A percentile compares a stretch with the other conserved stretches of the same genome.
These are phyloP conservation scores for Cicer judaicum DNA, from an alignment of 306 rosid genomes.

Conservation along the genomic window DNA sequence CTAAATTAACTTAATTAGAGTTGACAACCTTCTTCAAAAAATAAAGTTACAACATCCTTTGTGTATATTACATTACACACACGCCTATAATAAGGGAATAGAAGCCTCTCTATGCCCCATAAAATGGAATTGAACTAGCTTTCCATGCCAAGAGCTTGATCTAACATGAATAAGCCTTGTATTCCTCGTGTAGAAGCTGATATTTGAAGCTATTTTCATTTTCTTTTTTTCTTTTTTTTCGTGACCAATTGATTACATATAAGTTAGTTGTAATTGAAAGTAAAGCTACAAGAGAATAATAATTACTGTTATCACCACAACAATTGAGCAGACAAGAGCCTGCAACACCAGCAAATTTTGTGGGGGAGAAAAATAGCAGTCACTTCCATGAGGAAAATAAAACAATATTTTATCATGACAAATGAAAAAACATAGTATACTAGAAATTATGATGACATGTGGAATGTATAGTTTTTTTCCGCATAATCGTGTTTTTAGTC, in stretches of 20 bases:
- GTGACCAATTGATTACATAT: conserved; percentile 25
- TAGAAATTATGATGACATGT: background rate
- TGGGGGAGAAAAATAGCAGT: background rate
- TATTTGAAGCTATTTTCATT: background rate
- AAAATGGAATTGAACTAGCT: conserved; percentile 38
- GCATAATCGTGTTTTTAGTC: background rate
- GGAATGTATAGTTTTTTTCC: background rate
- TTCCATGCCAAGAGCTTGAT: conserved; percentile 31
- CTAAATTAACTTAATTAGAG: conserved; percentile 6
- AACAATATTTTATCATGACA: background rate
- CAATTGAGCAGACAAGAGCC: conserved; percentile 69
- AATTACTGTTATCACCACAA: conserved; percentile 45
- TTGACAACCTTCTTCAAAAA: conserved; percentile 1
- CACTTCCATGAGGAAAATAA: conserved; percentile 2
- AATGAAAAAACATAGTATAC: conserved; percentile 16
- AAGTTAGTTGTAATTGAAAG: conserved; percentile 27
- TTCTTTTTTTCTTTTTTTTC: background rate
- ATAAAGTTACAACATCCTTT: conserved; percentile 26
- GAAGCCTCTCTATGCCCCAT: conserved; percentile 5
- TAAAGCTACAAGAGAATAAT: conserved; percentile 46
- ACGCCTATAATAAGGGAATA: conserved; percentile 30
- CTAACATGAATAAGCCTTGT: conserved; percentile 32
- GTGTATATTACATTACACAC: conserved; percentile 11
- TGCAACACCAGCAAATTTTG: conserved; percentile 48
- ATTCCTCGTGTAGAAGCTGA: conserved; percentile 30